Conservation (phyloP, 805 yeast genomes). For the Zygoascus flipseniorum region DNA sequence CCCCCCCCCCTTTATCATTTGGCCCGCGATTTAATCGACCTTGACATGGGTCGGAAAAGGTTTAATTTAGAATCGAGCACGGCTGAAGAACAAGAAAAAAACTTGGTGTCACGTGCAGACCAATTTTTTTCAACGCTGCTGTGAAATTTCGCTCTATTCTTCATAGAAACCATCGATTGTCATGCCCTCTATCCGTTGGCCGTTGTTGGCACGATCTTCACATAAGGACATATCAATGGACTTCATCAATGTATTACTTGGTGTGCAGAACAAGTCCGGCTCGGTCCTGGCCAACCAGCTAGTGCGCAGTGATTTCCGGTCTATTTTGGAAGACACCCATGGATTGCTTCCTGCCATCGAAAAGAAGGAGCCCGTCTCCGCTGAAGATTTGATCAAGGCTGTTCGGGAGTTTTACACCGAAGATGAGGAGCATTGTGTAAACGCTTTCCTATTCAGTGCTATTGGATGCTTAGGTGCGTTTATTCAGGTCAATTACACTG, state of each 20-base stretch:
- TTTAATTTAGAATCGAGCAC: too few relatives aligned
- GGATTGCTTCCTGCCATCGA: background rate
- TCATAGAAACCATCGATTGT: background rate
- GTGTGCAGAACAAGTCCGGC: background rate
- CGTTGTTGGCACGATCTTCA: background rate
- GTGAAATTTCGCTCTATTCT: too few relatives aligned
- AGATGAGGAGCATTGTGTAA: background rate
- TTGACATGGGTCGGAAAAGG: too few relatives aligned
- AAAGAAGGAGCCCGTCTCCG: background rate
- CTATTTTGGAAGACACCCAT: background rate
- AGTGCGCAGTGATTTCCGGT: background rate
- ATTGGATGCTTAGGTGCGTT: constrained; percentile 59
- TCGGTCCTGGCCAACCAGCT: background rate
- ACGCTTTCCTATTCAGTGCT: constrained; percentile 30
- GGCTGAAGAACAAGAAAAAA: too few relatives aligned
- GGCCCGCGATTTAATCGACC: too few relatives aligned
- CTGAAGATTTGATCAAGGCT: background rate
- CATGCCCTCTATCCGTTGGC: background rate
- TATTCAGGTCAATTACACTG: constrained; percentile 72
- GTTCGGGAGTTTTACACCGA: background rate
- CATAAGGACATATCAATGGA: background rate
- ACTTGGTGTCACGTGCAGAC: too few relatives aligned
- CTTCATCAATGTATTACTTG: background rate
- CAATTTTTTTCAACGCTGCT: too few relatives aligned
- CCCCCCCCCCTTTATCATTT: too few relatives aligned